phyloP scores from a whole-genome alignment of 345 rosid species.

The Dipteronia dyeriana region DNA sequence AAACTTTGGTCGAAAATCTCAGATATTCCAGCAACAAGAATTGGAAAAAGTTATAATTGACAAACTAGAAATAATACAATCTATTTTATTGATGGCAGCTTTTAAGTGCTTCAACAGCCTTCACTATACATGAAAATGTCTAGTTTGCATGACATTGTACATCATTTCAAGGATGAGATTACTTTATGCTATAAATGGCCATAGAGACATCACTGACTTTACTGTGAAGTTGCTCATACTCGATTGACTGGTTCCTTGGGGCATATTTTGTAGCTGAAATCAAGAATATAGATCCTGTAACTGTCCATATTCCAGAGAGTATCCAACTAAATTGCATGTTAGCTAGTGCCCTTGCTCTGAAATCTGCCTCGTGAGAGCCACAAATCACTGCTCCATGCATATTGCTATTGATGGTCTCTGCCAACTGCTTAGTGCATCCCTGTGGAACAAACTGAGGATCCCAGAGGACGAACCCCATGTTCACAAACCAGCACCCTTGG shows the following conservation, averaged over 20 bases:
- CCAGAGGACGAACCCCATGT: conserved; percentile 94
- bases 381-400: conserved; percentile 66
- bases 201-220: conserved; percentile 37
- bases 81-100: conserved; percentile 7
- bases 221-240: conserved; percentile 52
- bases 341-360: conserved; percentile 72
- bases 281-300: conserved; percentile 57
- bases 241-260: conserved; percentile 24
- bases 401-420: conserved; percentile 22
- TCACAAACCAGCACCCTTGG: conserved; percentile 85
- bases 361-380: conserved; percentile 54
- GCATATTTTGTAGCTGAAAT: conserved; percentile 46
- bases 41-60: neutral
- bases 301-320: conserved; percentile 54
- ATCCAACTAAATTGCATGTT: conserved; percentile 97
- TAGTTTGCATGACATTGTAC: neutral
- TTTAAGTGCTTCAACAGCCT: neutral
- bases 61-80: neutral
- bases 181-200: conserved; percentile 33
- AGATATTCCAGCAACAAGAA: neutral
- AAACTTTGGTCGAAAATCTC: neutral
- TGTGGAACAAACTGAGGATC: conserved; percentile 58
- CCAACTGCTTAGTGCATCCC: conserved; percentile 54
- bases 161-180: conserved; percentile 23
- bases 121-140: conserved; percentile 1